Evolutionary conservation across 768 basidiomycete species (phyloP).

Genomic region (Leucosporidium yakuticum): DNA sequence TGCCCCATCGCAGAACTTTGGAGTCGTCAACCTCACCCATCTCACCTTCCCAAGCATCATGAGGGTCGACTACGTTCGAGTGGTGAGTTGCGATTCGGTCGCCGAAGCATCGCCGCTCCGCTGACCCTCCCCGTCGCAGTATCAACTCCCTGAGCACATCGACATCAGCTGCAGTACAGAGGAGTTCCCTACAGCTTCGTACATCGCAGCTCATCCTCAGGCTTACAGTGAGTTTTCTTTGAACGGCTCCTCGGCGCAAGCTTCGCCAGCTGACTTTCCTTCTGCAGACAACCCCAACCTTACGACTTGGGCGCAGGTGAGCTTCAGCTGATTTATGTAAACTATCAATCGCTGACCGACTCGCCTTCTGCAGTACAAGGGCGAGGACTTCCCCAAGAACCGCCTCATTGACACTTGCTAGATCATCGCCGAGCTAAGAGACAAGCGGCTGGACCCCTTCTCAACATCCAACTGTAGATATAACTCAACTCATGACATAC

Average conservation of each 20-base stretch:
- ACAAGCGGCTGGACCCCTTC: too few species aligned
- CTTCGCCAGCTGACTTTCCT: not conserved
- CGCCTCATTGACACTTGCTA: not conserved
- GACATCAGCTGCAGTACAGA: constrained; percentile 70
- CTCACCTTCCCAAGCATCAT: constrained; percentile 30
- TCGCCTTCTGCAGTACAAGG: not conserved
- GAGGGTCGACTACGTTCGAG: constrained; percentile 47
- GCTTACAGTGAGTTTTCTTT: not conserved
- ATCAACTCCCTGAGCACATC: constrained; percentile 65
- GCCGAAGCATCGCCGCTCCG: not conserved
- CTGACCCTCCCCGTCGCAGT: constrained; percentile 40
- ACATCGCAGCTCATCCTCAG: constrained; percentile 51
- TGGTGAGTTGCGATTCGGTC: constrained; percentile 40
- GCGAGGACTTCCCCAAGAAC: not conserved
- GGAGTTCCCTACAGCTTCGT: constrained; percentile 67
- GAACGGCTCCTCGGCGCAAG: not conserved
- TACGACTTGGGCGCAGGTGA: not conserved
- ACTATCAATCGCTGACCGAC: too few species aligned
- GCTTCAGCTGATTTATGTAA: too few species aligned
- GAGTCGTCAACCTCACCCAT: constrained; percentile 40
- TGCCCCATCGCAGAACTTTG: constrained; percentile 42
- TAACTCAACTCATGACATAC: too few species aligned
- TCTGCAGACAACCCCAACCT: not conserved
- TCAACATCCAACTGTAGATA: too few species aligned
- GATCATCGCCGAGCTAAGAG: too few species aligned